Conservation (phyloP, 2,329 filamentous ascomycete genomes). For the Nigrospora sphaerica region DNA sequence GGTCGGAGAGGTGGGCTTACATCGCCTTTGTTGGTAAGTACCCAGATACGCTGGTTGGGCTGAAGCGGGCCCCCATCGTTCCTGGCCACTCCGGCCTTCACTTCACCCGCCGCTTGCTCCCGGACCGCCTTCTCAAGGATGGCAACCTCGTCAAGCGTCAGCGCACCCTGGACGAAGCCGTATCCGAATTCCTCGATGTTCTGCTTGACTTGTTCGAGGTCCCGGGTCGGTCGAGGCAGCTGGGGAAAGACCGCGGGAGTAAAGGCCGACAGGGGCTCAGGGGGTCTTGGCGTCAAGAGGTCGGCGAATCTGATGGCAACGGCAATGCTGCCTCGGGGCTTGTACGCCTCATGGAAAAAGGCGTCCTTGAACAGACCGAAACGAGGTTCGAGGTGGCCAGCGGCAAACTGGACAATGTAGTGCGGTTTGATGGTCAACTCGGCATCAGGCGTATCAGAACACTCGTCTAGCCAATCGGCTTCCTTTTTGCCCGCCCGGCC, state of each 20-base stretch:
- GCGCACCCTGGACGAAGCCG: constrained; percentile 3
- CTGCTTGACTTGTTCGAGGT: constrained; percentile 17
- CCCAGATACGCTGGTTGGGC: not conserved
- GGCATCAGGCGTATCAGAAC: not conserved
- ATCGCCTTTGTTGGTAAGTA: not conserved
- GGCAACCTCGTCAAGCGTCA: not conserved
- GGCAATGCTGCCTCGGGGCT: constrained; percentile 14
- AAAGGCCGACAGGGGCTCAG: constrained; percentile 16
- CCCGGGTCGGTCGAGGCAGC: constrained; percentile 24
- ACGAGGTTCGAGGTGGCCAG: constrained; percentile 14
- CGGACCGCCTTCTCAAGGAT: constrained; percentile 1
- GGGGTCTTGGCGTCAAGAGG: constrained; percentile 12
- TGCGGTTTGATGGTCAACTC: not conserved
- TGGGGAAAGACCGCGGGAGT: constrained; percentile 21
- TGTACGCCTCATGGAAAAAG: constrained; percentile 12
- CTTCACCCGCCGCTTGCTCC: not conserved
- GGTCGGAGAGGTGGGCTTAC: not conserved
- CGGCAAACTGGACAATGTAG: constrained; percentile 10
- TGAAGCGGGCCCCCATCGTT: not conserved
- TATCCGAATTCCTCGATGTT: constrained; percentile 19
- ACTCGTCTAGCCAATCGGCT: not conserved
- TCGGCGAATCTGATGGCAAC: constrained; percentile 17
- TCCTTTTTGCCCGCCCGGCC: not conserved
- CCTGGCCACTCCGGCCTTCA: not conserved
- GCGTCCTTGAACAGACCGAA: constrained; percentile 17